A percentile compares a stretch with the other conserved stretches of the same genome.
Conservation (phyloP, 805 yeast species). For the Teunomyces kruisii region DNA sequence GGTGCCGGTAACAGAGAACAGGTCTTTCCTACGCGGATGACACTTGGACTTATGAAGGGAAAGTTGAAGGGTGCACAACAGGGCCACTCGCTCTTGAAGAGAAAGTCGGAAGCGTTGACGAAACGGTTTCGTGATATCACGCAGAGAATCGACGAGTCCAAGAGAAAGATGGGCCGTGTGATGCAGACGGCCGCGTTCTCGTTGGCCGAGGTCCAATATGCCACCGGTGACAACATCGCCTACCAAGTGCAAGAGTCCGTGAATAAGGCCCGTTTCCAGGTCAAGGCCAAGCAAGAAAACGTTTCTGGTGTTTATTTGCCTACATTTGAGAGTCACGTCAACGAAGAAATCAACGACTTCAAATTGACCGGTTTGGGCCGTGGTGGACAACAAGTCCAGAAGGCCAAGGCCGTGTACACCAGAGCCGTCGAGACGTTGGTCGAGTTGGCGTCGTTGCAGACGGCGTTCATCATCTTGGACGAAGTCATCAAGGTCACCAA, state of each 20-base stretch:
- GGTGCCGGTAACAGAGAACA: slow-evolving; percentile 85
- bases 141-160: slow-evolving; percentile 88
- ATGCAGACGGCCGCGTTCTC: slow-evolving; percentile 99
- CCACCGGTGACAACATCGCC: slow-evolving; percentile 94
- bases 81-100: slow-evolving; percentile 88
- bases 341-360: slow-evolving; percentile 87
- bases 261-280: slow-evolving; percentile 85
- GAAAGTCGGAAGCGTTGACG: slow-evolving; percentile 96
- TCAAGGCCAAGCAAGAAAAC: slow-evolving; percentile 90
- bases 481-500: slow-evolving; percentile 97
- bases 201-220: slow-evolving; percentile 94
- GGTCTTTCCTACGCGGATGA: slow-evolving; percentile 97
- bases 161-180: slow-evolving; percentile 95
- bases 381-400: slow-evolving; percentile 97
- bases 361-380: slow-evolving; percentile 95
- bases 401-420: slow-evolving; percentile 89
- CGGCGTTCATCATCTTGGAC: slow-evolving; percentile 94
- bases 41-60: slow-evolving; percentile 89
- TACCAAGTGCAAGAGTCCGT: slow-evolving; percentile 96
- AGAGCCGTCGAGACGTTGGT: slow-evolving; percentile 97
- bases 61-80: slow-evolving; percentile 97
- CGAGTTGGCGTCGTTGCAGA: slow-evolving; percentile 92
- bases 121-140: slow-evolving; percentile 96
- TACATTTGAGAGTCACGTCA: slow-evolving; percentile 81
- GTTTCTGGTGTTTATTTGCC: slow-evolving; percentile 96